Evolutionary conservation across 805 yeast species (phyloP).

Genomic region (Candida argentea): DNA sequence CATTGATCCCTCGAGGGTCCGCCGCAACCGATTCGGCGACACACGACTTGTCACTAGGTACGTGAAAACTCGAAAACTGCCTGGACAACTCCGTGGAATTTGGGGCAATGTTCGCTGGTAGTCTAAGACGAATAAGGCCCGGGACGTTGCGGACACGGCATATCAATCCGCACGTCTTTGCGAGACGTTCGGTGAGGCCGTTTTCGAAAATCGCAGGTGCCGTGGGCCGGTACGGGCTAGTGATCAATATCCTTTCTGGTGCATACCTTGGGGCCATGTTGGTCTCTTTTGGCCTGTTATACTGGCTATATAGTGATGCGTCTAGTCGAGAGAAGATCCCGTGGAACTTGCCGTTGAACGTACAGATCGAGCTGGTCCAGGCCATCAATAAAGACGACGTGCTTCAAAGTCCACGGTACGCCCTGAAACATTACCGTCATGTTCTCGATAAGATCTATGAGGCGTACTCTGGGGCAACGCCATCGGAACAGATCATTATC

Average conservation of each 20-base stretch:
- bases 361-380: constrained; percentile 28
- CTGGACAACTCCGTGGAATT: too few species aligned
- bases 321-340: constrained; percentile 30
- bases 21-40: too few species aligned
- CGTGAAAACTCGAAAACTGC: too few species aligned
- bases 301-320: constrained; percentile 30
- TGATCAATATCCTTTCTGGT: constrained; percentile 29
- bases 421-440: constrained; percentile 33
- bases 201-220: constrained; percentile 13
- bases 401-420: constrained; percentile 28
- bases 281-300: constrained; percentile 29
- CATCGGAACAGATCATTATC: too few species aligned
- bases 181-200: too few species aligned
- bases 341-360: constrained; percentile 21
- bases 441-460: constrained; percentile 25
- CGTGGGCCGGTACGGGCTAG: constrained; percentile 19
- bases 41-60: too few species aligned
- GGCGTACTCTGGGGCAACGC: constrained; percentile 10
- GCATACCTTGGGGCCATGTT: constrained; percentile 33
- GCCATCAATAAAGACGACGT: constrained; percentile 36
- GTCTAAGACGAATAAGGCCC: too few species aligned
- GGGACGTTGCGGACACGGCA: too few species aligned
- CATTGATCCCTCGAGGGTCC: too few species aligned
- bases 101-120: too few species aligned
- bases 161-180: too few species aligned